These are phyloP conservation scores for Psilocybe sp. DNA, from an alignment of 768 basidiomycete species.

Conservation along the genomic window DNA sequence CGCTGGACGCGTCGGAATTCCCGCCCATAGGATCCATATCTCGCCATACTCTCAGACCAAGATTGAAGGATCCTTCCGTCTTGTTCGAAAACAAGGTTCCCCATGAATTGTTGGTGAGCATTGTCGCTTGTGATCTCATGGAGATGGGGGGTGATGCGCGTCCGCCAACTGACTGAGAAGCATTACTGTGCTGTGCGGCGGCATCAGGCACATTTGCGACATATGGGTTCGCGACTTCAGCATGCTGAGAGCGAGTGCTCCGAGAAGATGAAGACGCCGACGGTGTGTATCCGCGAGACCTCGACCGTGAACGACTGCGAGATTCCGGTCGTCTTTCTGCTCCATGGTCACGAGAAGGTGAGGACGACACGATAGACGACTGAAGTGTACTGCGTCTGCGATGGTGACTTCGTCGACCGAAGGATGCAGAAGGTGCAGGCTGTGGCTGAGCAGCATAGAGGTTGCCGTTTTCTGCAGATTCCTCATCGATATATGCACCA, in stretches of 20 bases:
- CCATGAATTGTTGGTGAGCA: no score
- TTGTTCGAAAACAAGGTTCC: no score
- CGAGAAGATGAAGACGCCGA: conserved; percentile 1
- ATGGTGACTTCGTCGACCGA: conserved; percentile 4
- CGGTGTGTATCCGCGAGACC: conserved; percentile 5
- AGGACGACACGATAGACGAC: conserved; percentile 11
- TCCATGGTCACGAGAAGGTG: not conserved
- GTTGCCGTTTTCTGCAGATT: no score
- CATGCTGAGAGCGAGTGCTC: not conserved
- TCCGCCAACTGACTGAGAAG: no score
- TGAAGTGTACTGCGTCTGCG: conserved; percentile 7
- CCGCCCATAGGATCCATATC: not conserved
- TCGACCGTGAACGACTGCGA: conserved; percentile 6
- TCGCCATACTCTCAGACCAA: conserved; percentile 1
- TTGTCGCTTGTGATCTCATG: no score
- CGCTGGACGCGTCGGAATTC: conserved; percentile 11
- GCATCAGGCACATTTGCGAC: no score
- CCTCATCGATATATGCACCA: no score
- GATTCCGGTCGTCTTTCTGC: no score
- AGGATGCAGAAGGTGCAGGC: conserved; percentile 8
- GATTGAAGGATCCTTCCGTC: no score
- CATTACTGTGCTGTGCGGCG: no score
- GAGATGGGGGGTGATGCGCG: no score
- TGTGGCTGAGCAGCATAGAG: not conserved
- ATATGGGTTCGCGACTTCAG: no score